Base-by-base conservation (phyloP, 129 eudicot genomes). In the Kitagawia praeruptora region DNA sequence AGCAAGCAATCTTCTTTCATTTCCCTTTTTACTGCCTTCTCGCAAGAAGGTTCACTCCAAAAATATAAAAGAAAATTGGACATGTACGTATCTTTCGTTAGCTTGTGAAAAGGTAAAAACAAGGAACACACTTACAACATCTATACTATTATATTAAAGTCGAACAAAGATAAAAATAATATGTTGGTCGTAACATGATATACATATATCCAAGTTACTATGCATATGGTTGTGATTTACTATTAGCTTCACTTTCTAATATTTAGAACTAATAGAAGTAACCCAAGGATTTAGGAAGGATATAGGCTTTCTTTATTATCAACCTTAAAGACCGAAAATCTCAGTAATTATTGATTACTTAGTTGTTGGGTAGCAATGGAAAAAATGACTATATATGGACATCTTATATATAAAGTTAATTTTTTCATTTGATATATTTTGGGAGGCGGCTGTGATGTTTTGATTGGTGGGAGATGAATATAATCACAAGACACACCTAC, bases 361-460 rank as follows among this genome's bases (percentile, higher is more conserved):
- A 21, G 63, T 25, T n/a, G 14, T 58, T 23, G 67, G 15, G 67
- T 58, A 8, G 34, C 34, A 58, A 58, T n/a, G 15, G 34, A 58
- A n/a, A 46, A 58, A 58, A 8, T n/a, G 12, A 58, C 34, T n/a
- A 58, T 8, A 8, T 0, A 58, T 58, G 34, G 67, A 58, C 23
- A 53, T 53, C 2, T 58, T 58, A 58, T n/a, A 58, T 6, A 58
- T 58, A 61, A 61, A 61, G 66, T 58, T 54, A 21, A 2, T 16
- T 54, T 53, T 56, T 23, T 56, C 15, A 8, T n/a, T 15, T 61
- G 69, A n/a, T 61, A 25, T 10, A n/a, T n/a, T n/a, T 61, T 25
- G 69, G 66, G 66, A 61, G 69, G 69, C 69, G 69, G 69, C 69
- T 61, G 34, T 61, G 69, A 28, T 61, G 34, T 61, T 61, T 31